Evolutionary conservation across 1,284 basidiomycete genomes (phyloP), one percentile per base, ranked within the genome.

Genomic region (Moesziomyces sp.): DNA sequence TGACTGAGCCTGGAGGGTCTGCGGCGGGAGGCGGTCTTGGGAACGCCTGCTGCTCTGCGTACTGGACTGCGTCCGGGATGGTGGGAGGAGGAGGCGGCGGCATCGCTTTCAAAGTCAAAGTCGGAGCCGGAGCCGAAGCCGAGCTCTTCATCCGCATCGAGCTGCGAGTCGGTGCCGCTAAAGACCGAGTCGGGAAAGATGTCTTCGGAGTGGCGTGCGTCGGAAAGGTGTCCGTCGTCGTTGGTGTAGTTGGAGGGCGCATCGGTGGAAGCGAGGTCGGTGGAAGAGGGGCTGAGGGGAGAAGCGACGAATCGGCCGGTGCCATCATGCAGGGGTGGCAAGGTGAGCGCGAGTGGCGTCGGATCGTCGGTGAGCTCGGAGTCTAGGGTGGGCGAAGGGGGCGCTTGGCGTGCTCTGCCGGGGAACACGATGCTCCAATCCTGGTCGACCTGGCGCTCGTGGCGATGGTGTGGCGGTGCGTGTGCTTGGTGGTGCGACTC

Each of bases 351-450:
- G 18, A 74, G 57, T 19, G 58, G 54, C 46, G 57, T 54, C 5
- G 60, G 50, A 18, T 58, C 57, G 23, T 62, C 70, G 1, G 58
- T 26, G 7, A 34, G 49, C 13, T 16, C 14, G 14, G 35, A 38
- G 35, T 46, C 24, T 24, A 46, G 24, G 2, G 45, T 56, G 46
- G 56, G 55, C 44, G 59, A 50, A 5, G 43, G n/a, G 19, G 60
- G 53, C 24, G 43, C n/a, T 40, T 68, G 45, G 18, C 66, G 61
- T 18, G 59, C 43, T 24, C 71, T 51, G 24, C 71, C 71, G 6
- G 71, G 71, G 46, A 74, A 74, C 48, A 74, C 71, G 34, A 74
- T 69, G 58, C 65, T 69, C 71, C 71, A 74, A 21, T 74, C 71
- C 47, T 69, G 71, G 14, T 52, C 30, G 0, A 46, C 26, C 21